Evolutionary conservation across 352 stramenopile species (phyloP), one percentile per base, ranked within the genome.

Genomic region (Phytopythium ostracodes): DNA sequence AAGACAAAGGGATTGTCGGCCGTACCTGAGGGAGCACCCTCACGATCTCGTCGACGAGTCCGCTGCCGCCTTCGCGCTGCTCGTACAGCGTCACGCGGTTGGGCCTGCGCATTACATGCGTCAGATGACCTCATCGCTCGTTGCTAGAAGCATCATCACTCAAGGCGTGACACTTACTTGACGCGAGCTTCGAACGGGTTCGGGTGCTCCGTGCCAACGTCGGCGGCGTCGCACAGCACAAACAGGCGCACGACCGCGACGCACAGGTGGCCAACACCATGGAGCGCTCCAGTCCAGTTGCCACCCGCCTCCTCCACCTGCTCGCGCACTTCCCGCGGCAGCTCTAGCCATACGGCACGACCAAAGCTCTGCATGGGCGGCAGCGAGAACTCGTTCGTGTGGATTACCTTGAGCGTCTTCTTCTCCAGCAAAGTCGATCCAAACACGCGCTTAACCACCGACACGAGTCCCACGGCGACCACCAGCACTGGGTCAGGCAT

Each of bases 291-390:
- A 43, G 57, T 77, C 81, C 76, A 92, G 15, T 66, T 76, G 31
- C 59, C 59, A 8, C 64, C 65, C 0, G 38, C 64, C 0, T 27
- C 56, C 59, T 91, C 75, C 0, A 94, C 73, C 20, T 73, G 27
- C 0, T 71, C 59, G 35, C 70, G 69, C 15, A 96, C 44, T 36
- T 54, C 31, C 35, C 69, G 56, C 10, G 92, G 90, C 7, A 98
- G 71, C 70, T 99, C 96, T 17, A 99, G 71, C 97, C 97, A 99
- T 15, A 98, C 64, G 11, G 88, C 97, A 65, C 97, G 84, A 9
- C 94, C 98, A 49, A 97, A 96, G 56, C 87, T 95, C 75, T 99
- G 90, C 85, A 99, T 96, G 1, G 84, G 87, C 17, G 97, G 97
- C n/a, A 99, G 75, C 0, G 84, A 90, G 60, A 99, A 98, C 62